Evolutionary conservation across 495 filamentous ascomycete species (phyloP), one percentile per base, ranked within the genome.

Genomic region (Penicillium waksmanii): DNA sequence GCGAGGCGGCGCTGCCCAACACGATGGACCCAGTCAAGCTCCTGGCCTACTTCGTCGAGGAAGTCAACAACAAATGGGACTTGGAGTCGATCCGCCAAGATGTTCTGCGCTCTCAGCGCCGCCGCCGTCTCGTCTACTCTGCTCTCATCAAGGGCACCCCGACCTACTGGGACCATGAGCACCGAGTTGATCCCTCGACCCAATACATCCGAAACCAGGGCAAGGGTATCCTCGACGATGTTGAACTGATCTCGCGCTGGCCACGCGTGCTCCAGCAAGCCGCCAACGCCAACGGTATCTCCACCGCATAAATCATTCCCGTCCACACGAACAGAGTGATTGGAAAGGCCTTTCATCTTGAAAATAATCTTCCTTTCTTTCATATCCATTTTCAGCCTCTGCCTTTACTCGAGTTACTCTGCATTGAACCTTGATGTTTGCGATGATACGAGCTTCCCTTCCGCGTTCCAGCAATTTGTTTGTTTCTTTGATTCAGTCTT

Each of bases 81-180:
- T 83, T 96, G 63, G 80, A 85, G 36, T 71, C 72, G 36, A 92
- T 96, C 62, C 87, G 85, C 17, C 64, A 81, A 38, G 80, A 89
- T 27, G 91, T 93, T 0, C 65, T 93, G 21, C 62, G 73, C 15
- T 89, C 86, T 40, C 92, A 96, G 77, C 84, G 91, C 11, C 83
- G 83, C 44, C 80, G 92, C 11, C 79, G 85, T 27, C 70, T 95
- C 6, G 88, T 90, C 27, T 93, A 90, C 85, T 81, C 79, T 18
- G 90, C 92, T 5, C 73, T 96, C 59, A 86, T 84, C 61, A 76
- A 85, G 73, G 92, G 92, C 36, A 76, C 75, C 31, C 90, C 86
- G 33, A 81, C 81, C 0, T 78, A 81, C 60, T 96, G 92, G 92
- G 92, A 96, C 66, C 89, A 85, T 67, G 83, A 92, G 72, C 90